phyloP scores from a whole-genome alignment of 2,329 filamentous ascomycete species.

The Setomelanomma holmii region DNA sequence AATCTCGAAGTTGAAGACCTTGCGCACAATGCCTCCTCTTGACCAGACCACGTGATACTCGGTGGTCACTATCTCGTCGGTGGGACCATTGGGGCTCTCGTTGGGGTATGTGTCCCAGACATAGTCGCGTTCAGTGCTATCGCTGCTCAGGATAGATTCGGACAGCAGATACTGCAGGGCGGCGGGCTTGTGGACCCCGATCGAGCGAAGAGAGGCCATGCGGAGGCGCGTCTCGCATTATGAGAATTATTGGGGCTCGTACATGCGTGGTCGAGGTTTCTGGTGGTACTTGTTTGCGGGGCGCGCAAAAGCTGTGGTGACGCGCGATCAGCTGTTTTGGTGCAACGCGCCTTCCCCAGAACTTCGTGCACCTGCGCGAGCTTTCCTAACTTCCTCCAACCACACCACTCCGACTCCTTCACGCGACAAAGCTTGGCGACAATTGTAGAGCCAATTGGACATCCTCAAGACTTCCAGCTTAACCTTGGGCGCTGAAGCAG shows the following conservation, averaged over 20 bases:
- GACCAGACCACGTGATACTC: slow-evolving; percentile 85
- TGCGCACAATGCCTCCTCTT: slow-evolving; percentile 81
- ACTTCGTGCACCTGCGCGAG: slow-evolving; percentile 15
- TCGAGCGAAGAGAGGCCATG: slow-evolving; percentile 91
- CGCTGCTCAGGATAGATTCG: slow-evolving; percentile 75
- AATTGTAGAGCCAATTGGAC: background rate
- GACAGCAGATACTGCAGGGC: slow-evolving; percentile 82
- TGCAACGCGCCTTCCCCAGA: slow-evolving; percentile 28
- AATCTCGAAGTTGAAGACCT: slow-evolving; percentile 83
- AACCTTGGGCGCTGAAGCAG: too few species aligned
- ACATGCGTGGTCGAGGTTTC: slow-evolving; percentile 12
- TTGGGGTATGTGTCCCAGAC: slow-evolving; percentile 73
- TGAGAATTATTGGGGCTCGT: slow-evolving; percentile 26
- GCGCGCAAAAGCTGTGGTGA: slow-evolving; percentile 25
- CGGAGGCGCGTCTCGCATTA: slow-evolving; percentile 37
- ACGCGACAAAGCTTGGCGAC: background rate
- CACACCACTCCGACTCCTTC: background rate
- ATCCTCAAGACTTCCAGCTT: too few species aligned
- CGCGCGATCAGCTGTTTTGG: slow-evolving; percentile 32
- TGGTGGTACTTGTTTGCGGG: slow-evolving; percentile 23
- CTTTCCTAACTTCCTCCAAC: slow-evolving; percentile 16
- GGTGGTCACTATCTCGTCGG: slow-evolving; percentile 84
- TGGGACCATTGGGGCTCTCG: slow-evolving; percentile 54
- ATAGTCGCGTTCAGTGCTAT: slow-evolving; percentile 72
- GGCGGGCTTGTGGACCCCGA: slow-evolving; percentile 88